Base-by-base conservation (phyloP, 225 moss, liverwort and hornwort species). In the Sphagnum contortum region DNA sequence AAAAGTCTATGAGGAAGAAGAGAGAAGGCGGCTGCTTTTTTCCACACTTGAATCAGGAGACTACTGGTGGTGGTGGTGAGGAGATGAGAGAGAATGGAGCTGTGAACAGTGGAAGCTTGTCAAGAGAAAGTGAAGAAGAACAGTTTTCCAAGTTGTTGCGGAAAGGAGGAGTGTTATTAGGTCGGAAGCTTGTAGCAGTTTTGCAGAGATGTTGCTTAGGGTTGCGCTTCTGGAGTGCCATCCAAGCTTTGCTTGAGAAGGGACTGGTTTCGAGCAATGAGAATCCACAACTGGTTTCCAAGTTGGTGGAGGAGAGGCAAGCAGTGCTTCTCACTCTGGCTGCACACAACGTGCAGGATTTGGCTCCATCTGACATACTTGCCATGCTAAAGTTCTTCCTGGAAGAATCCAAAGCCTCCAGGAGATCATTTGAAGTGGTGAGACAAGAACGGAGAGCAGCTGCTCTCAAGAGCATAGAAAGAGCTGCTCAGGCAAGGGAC, bases 301-400 rank as follows among this genome's bases (percentile, higher is more conserved):
- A 71, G 65, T 61, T 92, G 2, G 86, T 89, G 7, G 81, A 87
- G 57, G 69, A 74, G 5, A 71, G 76, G 68, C 61, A 79, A 70
- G 72, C 87, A 0, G 58, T 48, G 49, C 69, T 84, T 5, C 57
- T 96, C 4, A 74, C 78, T 50, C 50, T 61, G 0, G 80, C 79
- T 62, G 70, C 81, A 9, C 3, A 75, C 44, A 60, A 76, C 29
- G 84, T 86, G 29, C 71, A 83, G 9, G 96, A 96, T 63, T 74
- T 96, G 4, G 57, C 76, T 3, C 88, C 96, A 2, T 71, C 74
- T 12, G 88, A 90, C 51, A 50, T 96, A 11, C 62, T 84, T 48
- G 45, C 60, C n/a, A 74, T 79, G 47, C 77, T 96, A 4, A 76
- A 81, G 51, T 90, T 81, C 61, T 73, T 90, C 3, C 72, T 96